These are phyloP conservation scores for Fomitiporia mediterranea DNA, from an alignment of 1,284 basidiomycete species.

Conservation along the genomic window DNA sequence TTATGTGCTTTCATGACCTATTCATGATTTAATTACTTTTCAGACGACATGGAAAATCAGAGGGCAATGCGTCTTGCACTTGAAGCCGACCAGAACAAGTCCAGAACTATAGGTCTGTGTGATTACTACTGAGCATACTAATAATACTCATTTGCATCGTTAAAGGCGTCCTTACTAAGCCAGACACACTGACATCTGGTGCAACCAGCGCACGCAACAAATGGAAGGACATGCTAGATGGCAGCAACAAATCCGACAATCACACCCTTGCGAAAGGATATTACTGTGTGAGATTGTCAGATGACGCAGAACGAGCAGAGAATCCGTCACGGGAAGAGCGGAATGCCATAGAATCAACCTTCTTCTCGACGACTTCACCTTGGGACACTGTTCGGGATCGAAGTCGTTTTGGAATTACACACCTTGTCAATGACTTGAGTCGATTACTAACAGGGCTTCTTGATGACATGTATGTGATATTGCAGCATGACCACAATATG, in stretches of 20 bases:
- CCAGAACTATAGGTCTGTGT: slow-evolving; percentile 52
- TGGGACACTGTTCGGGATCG: slow-evolving; percentile 45
- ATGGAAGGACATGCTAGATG: slow-evolving; percentile 56
- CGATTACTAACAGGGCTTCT: slow-evolving; percentile 47
- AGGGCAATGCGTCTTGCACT: slow-evolving; percentile 49
- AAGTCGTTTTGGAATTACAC: slow-evolving; percentile 49
- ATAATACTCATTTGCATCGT: too few relatives aligned
- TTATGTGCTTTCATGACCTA: background rate
- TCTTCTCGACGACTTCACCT: slow-evolving; percentile 45
- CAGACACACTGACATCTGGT: slow-evolving; percentile 47
- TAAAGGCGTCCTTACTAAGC: slow-evolving; percentile 69
- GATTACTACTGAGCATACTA: background rate
- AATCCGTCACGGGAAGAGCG: slow-evolving; percentile 35
- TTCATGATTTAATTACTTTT: background rate
- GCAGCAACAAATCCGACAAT: slow-evolving; percentile 24
- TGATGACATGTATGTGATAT: slow-evolving; percentile 41
- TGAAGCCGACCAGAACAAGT: slow-evolving; percentile 45
- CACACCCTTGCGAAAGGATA: slow-evolving; percentile 53
- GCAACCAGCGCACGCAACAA: slow-evolving; percentile 36
- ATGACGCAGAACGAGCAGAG: slow-evolving; percentile 47
- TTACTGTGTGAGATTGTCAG: slow-evolving; percentile 62
- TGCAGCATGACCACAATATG: background rate
- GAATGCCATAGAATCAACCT: slow-evolving; percentile 37
- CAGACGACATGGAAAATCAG: slow-evolving; percentile 67
- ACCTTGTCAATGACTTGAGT: slow-evolving; percentile 51